phyloP scores from a whole-genome alignment of 495 filamentous ascomycete species.

The Hypoxylon fragiforme region DNA sequence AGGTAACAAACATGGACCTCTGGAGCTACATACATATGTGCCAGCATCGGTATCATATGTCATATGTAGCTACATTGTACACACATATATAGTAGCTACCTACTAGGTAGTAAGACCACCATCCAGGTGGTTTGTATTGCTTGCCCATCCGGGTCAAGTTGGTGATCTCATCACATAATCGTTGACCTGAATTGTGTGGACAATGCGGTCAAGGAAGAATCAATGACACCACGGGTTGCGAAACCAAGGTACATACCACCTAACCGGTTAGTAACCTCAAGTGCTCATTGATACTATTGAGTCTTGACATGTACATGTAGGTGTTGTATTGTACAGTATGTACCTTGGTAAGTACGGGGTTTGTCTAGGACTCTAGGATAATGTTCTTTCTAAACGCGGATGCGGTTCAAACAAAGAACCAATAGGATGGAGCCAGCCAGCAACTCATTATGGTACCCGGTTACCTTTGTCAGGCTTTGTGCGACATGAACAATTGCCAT shows the following conservation, averaged over 20 bases:
- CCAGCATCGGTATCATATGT: too few relatives aligned
- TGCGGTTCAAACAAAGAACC: constrained; percentile 10
- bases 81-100: neutral
- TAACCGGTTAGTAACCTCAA: too few relatives aligned
- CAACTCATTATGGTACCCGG: too few relatives aligned
- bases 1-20: constrained; percentile 2
- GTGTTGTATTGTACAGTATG: too few relatives aligned
- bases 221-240: constrained; percentile 19
- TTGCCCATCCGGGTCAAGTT: constrained; percentile 8
- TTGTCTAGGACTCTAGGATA: neutral
- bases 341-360: too few relatives aligned
- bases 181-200: constrained; percentile 18
- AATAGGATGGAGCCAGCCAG: neutral
- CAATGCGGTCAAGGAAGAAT: constrained; percentile 21
- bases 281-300: too few relatives aligned
- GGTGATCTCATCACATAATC: constrained; percentile 22
- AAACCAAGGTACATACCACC: constrained; percentile 20
- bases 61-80: too few relatives aligned
- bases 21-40: too few relatives aligned
- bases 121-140: constrained; percentile 18
- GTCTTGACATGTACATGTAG: too few relatives aligned
- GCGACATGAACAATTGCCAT: too few relatives aligned
- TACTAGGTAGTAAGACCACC: constrained; percentile 1
- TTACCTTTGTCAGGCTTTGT: too few relatives aligned
- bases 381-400: constrained; percentile 26